Percentiles rank a stretch among this genome's conserved stretches.
Evolutionary conservation across 2,329 filamentous ascomycete genomes (phyloP).

Genomic region (Phaeosphaeriaceae sp.): DNA sequence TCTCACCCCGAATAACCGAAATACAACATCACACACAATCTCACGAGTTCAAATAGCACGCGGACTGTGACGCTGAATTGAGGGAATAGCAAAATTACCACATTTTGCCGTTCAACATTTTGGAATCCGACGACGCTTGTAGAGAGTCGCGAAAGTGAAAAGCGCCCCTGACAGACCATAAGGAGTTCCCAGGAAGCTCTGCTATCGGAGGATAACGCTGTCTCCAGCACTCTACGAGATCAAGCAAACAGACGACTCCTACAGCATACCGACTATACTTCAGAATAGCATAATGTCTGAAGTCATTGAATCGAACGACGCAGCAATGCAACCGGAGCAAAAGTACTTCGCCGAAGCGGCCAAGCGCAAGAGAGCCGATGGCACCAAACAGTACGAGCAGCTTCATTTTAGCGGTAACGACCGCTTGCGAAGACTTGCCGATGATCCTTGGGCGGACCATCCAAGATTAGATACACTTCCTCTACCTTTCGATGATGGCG

Average conservation of each 20-base stretch:
- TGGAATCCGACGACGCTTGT: too few relatives aligned
- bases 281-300: neutral
- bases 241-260: neutral
- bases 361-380: conserved; percentile 21
- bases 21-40: too few relatives aligned
- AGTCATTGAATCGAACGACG: conserved; percentile 12
- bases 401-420: conserved; percentile 19
- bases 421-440: conserved; percentile 16
- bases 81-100: too few relatives aligned
- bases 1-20: neutral
- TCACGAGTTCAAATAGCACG: too few relatives aligned
- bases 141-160: too few relatives aligned
- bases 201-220: neutral
- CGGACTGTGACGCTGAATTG: too few relatives aligned
- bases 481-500: conserved; percentile 9
- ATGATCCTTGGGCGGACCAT: conserved; percentile 24
- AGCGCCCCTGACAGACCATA: too few relatives aligned
- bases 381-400: conserved; percentile 18
- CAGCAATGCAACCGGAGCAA: conserved; percentile 14
- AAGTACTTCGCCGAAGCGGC: conserved; percentile 21
- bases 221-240: neutral
- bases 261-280: neutral
- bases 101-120: too few relatives aligned
- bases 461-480: conserved; percentile 17
- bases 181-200: neutral